A percentile compares a stretch with the other conserved stretches of the same genome.
Evolutionary conservation across 2,329 filamentous ascomycete species (phyloP).

Genomic region (Ceratocystis eucalypticola): DNA sequence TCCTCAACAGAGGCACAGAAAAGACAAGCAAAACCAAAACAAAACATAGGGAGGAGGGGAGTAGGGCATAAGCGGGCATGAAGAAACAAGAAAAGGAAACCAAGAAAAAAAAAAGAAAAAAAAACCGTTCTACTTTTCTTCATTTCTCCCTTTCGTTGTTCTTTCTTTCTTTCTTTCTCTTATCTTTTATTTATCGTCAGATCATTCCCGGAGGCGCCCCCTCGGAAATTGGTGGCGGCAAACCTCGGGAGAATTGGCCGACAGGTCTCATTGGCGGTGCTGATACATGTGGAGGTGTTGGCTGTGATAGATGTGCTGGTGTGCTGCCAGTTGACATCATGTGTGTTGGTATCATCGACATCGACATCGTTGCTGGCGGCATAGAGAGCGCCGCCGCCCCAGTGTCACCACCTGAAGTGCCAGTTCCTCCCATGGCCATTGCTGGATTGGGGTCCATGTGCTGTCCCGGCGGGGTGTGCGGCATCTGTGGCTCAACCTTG

Average conservation of each 20-base stretch:
- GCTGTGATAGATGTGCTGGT: neutral
- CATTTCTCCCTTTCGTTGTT: neutral
- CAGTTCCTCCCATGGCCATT: neutral
- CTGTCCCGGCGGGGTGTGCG: slow-evolving; percentile 28
- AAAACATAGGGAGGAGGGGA: neutral
- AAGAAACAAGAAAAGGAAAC: slow-evolving; percentile 15
- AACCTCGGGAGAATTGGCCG: slow-evolving; percentile 6
- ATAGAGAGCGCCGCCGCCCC: slow-evolving; percentile 20
- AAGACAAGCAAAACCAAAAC: slow-evolving; percentile 11
- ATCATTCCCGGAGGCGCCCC: slow-evolving; percentile 16
- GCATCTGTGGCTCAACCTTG: slow-evolving; percentile 28
- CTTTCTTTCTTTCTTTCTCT: neutral
- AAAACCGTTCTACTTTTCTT: neutral
- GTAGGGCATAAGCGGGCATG: neutral
- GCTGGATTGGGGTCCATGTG: slow-evolving; percentile 26
- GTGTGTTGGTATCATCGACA: slow-evolving; percentile 22
- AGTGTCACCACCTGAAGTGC: slow-evolving; percentile 18
- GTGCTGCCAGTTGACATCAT: slow-evolving; percentile 21
- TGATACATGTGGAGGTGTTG: neutral
- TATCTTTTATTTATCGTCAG: neutral
- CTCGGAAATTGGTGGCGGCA: slow-evolving; percentile 12
- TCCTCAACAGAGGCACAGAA: slow-evolving; percentile 8
- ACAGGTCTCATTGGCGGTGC: slow-evolving; percentile 23
- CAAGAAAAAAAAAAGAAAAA: neutral
- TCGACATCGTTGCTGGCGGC: slow-evolving; percentile 20